These are phyloP conservation scores for Rubroboletus satanas DNA, from an alignment of 768 basidiomycete species.

Conservation along the genomic window DNA sequence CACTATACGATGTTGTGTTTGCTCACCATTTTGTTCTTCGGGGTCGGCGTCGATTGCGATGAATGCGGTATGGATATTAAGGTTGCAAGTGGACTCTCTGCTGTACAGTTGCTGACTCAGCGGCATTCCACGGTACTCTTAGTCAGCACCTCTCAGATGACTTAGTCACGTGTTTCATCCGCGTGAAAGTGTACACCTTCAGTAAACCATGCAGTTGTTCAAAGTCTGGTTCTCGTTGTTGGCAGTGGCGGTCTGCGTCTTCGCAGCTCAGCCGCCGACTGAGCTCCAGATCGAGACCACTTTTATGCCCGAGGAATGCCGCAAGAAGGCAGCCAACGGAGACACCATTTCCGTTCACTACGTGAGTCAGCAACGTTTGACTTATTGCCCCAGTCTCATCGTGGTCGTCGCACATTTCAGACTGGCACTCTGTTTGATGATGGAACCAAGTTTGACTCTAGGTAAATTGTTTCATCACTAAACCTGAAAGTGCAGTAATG, in stretches of 20 bases:
- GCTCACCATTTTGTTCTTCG: conserved; percentile 49
- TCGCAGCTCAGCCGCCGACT: conserved; percentile 46
- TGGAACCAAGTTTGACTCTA: conserved; percentile 89
- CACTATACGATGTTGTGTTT: not conserved
- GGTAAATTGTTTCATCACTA: conserved; percentile 38
- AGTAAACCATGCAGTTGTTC: conserved; percentile 48
- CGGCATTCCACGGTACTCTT: conserved; percentile 8
- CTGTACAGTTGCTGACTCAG: conserved; percentile 45
- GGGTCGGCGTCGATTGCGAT: conserved; percentile 30
- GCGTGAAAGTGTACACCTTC: not conserved
- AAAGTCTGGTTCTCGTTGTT: conserved; percentile 44
- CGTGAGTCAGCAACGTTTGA: conserved; percentile 39
- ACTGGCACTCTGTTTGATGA: conserved; percentile 76
- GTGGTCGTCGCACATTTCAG: not conserved
- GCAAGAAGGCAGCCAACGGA: conserved; percentile 51
- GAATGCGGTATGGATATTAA: conserved; percentile 25
- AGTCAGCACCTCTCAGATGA: not conserved
- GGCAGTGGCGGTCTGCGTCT: conserved; percentile 44
- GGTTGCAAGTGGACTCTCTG: conserved; percentile 25
- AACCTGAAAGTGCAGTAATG: not conserved
- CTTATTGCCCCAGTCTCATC: not conserved
- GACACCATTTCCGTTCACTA: conserved; percentile 76
- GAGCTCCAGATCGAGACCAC: conserved; percentile 64
- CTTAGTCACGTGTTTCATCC: not conserved
- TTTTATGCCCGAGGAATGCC: conserved; percentile 54